Percentiles rank a stretch among this genome's conserved stretches.
phyloP scores from a whole-genome alignment of 371 early-diverging fungal genomes.

The Agmasoma carcini region DNA sequence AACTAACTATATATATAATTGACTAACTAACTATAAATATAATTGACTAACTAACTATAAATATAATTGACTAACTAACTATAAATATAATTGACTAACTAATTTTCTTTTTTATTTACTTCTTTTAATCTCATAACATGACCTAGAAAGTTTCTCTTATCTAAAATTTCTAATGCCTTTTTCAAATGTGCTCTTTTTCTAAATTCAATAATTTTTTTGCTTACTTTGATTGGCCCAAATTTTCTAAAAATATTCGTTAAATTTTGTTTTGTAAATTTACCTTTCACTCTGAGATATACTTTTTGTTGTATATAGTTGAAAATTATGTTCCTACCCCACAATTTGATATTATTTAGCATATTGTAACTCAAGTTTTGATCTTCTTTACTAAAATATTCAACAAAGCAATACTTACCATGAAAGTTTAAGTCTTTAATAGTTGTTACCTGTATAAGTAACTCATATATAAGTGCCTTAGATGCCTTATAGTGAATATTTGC shows the following conservation, averaged over 20 bases:
- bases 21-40: too few relatives aligned
- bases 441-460: conserved; percentile 13
- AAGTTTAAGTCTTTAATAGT: conserved; percentile 3
- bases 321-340: conserved; percentile 12
- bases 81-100: too few relatives aligned
- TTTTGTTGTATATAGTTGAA: conserved; percentile 1
- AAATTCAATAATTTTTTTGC: background rate
- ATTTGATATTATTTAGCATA: conserved; percentile 5
- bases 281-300: background rate
- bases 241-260: background rate
- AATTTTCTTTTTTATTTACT: background rate
- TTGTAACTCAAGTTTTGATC: background rate
- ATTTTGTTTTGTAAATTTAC: background rate
- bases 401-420: conserved; percentile 6
- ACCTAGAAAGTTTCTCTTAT: background rate
- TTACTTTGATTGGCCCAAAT: background rate
- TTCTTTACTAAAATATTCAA: background rate
- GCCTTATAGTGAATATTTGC: conserved; percentile 6
- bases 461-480: conserved; percentile 8
- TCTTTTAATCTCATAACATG: background rate
- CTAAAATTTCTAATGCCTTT: background rate
- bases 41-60: too few relatives aligned
- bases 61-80: too few relatives aligned
- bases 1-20: too few relatives aligned
- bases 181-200: background rate